Evolutionary conservation across 768 basidiomycete genomes (phyloP), one percentile per base, ranked within the genome.

Genomic region (Serendipita sp.): DNA sequence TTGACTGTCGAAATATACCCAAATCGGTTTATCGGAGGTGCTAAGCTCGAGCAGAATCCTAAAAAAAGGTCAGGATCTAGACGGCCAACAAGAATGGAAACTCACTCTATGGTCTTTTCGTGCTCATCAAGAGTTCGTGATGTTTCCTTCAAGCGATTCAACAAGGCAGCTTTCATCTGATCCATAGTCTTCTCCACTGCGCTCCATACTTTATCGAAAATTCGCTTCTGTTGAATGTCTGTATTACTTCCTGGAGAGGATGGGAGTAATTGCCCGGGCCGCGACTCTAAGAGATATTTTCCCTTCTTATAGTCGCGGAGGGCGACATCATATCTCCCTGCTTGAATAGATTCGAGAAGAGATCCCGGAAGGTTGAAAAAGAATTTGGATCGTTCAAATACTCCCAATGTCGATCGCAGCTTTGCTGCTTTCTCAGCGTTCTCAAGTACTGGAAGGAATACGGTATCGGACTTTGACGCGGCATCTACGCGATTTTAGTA

Each of bases 241-340:
- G 78, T 79, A 37, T 82, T 86, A 3, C 69, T 73, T 44, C 71
- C 73, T 11, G 72, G 66, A 1, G 73, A 67, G 18, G 83, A 79
- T 2, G 92, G 87, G 1, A 91, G 77, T 1, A 92, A 78, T 71
- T 92, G 92, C 0, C 86, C 87, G 0, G 93, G 90, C n/a, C 91
- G 83, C 7, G 89, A 86, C 70, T 93, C 89, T 48, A 95, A 80
- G 34, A 97, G 78, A 74, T 88, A 86, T 68, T 92, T 91, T 24
- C 95, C 96, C 73, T 96, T 97, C 76, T 95, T 95, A 78, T 98
- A 99, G 69, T 96, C 93, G 18, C 92, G 83, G 71, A 99, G 78
- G 0, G 94, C 95, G 38, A 86, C 83, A 65, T 98, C 96, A 72
- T 94, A 98, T 64, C 85, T 69, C 71, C 94, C 93, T 65, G 86